Percentiles rank a stretch among this genome's conserved stretches.
phyloP scores from a whole-genome alignment of 345 rosid species.

The Passiflora organensis region DNA sequence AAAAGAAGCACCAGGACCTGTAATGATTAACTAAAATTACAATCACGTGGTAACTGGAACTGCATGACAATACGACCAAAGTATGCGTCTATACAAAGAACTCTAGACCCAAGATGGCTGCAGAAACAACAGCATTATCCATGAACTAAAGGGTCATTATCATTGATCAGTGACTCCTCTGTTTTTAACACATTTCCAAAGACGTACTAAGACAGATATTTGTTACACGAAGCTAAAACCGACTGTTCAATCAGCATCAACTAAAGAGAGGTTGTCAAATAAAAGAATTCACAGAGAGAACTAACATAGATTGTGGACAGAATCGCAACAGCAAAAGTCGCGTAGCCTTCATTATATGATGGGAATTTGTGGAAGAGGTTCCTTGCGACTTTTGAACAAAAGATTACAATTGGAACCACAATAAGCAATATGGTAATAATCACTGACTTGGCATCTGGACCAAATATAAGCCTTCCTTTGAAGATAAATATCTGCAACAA shows the following conservation, averaged over 20 bases:
- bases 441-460: constrained; percentile 48
- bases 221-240: too few species aligned
- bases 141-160: too few species aligned
- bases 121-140: too few species aligned
- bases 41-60: not conserved
- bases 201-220: too few species aligned
- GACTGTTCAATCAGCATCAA: too few species aligned
- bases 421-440: constrained; percentile 39
- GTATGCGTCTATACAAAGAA: not conserved
- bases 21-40: constrained; percentile 13
- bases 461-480: constrained; percentile 44
- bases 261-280: not conserved
- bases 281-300: constrained; percentile 14
- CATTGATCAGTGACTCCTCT: too few species aligned
- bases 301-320: constrained; percentile 45
- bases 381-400: constrained; percentile 40
- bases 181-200: too few species aligned
- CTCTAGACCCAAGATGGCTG: too few species aligned
- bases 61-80: not conserved
- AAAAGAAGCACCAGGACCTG: constrained; percentile 44
- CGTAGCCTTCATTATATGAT: constrained; percentile 28
- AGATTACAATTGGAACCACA: constrained; percentile 39
- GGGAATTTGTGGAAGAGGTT: constrained; percentile 32
- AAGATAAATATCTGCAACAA: constrained; percentile 39
- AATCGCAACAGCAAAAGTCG: constrained; percentile 35